Percentiles rank a stretch among this genome's conserved stretches.
phyloP scores from a whole-genome alignment of 2,329 filamentous ascomycete genomes.

The Exophiala aquamarina region DNA sequence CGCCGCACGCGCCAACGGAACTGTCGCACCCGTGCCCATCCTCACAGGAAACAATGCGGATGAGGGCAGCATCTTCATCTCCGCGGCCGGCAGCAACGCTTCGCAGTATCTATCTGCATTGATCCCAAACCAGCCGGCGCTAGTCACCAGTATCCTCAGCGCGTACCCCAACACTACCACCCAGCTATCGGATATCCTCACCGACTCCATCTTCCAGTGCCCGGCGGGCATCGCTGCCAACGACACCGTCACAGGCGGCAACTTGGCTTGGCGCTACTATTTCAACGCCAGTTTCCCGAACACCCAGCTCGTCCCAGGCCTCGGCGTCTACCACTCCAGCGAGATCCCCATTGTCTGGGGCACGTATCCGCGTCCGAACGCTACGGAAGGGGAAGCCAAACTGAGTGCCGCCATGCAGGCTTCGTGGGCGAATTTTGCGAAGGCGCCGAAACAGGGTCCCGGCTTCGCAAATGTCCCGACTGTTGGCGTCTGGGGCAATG shows the following conservation, averaged over 20 bases:
- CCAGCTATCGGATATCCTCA: neutral
- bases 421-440: slow-evolving; percentile 30
- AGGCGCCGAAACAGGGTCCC: slow-evolving; percentile 27
- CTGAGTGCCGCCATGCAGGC: slow-evolving; percentile 27
- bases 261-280: slow-evolving; percentile 28
- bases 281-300: slow-evolving; percentile 32
- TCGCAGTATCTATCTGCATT: slow-evolving; percentile 2
- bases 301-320: slow-evolving; percentile 11
- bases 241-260: slow-evolving; percentile 4
- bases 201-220: neutral
- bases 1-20: slow-evolving; percentile 35
- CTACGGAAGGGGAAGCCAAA: slow-evolving; percentile 20
- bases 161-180: slow-evolving; percentile 11
- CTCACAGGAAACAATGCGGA: slow-evolving; percentile 46
- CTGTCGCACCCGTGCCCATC: slow-evolving; percentile 39
- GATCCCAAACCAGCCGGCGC: slow-evolving; percentile 11
- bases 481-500: neutral
- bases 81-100: slow-evolving; percentile 7
- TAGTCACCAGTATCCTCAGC: slow-evolving; percentile 9
- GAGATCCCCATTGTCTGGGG: slow-evolving; percentile 33
- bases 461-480: slow-evolving; percentile 16
- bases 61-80: slow-evolving; percentile 35
- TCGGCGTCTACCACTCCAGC: slow-evolving; percentile 32
- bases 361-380: slow-evolving; percentile 23
- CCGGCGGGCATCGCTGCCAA: neutral